Evolutionary conservation across 305 asterid species (phyloP).

Genomic region (Rubia tinctorum): DNA sequence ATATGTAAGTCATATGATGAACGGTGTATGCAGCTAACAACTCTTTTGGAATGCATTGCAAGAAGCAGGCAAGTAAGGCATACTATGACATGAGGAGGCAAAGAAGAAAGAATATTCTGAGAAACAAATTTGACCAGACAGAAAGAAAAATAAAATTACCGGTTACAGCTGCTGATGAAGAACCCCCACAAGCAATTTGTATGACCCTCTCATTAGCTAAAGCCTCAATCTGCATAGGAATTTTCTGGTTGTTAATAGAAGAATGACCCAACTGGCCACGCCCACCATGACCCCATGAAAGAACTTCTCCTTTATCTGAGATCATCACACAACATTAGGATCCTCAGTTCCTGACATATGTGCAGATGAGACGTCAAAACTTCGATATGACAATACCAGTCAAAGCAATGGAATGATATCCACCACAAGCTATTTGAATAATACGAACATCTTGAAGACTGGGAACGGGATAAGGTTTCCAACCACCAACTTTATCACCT

Average conservation of each 20-base stretch:
- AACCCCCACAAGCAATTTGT: constrained; percentile 87
- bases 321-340: constrained; percentile 18
- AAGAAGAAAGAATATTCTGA: not conserved
- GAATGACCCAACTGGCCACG: constrained; percentile 92
- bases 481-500: constrained; percentile 39
- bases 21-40: not conserved
- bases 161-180: constrained; percentile 90
- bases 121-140: constrained; percentile 1
- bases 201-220: constrained; percentile 64
- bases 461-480: constrained; percentile 88
- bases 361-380: not conserved
- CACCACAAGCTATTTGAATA: constrained; percentile 89
- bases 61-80: not conserved
- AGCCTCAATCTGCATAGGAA: constrained; percentile 67
- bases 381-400: constrained; percentile 45
- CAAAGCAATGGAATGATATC: constrained; percentile 96
- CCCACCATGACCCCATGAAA: constrained; percentile 99
- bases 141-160: constrained; percentile 36
- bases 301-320: constrained; percentile 82
- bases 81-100: not conserved
- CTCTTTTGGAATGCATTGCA: not conserved
- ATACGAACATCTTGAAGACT: constrained; percentile 65
- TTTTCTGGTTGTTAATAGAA: constrained; percentile 60
- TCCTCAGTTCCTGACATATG: constrained; percentile 22
- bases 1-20: not conserved